A percentile compares a stretch with the other conserved stretches of the same genome.
These are phyloP conservation scores for Talaromyces sp. DNA, from an alignment of 2,329 filamentous ascomycete genomes.

Conservation along the genomic window DNA sequence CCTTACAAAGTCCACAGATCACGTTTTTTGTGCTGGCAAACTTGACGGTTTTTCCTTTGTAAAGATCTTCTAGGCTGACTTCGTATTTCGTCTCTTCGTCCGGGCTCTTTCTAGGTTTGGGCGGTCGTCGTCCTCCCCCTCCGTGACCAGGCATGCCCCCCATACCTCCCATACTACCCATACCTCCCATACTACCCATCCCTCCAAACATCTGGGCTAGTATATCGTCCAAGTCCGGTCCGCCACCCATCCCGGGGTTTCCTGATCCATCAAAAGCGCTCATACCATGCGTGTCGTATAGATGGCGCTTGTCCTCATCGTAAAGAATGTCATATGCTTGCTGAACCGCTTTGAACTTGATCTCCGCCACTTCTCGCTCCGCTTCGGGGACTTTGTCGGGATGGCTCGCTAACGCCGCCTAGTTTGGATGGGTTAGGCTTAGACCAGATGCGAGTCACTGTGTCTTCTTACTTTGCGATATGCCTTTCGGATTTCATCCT, in stretches of 20 bases:
- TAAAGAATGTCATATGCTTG: conserved; percentile 97
- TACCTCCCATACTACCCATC: conserved; percentile 16
- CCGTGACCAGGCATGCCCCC: conserved; percentile 44
- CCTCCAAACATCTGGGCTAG: conserved; percentile 77
- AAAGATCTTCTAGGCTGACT: conserved; percentile 88
- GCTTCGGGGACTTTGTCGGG: conserved; percentile 93
- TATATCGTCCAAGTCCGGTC: conserved; percentile 80
- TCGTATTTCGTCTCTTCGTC: conserved; percentile 90
- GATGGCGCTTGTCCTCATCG: conserved; percentile 86
- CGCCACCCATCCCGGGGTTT: conserved; percentile 61
- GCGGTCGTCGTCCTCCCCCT: conserved; percentile 40
- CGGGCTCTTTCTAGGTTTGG: conserved; percentile 60
- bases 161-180: conserved; percentile 25
- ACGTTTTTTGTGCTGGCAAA: conserved; percentile 95
- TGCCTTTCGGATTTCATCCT: conserved; percentile 87
- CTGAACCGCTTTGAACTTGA: conserved; percentile 87
- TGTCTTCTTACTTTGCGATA: conserved; percentile 73
- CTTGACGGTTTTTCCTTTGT: conserved; percentile 97
- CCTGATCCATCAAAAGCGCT: conserved; percentile 81
- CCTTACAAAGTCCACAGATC: conserved; percentile 81
- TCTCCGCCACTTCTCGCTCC: conserved; percentile 78
- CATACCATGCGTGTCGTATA: conserved; percentile 96
- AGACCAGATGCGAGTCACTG: not conserved
- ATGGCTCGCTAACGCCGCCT: conserved; percentile 85
- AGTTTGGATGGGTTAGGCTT: conserved; percentile 21